A percentile compares a stretch with the other conserved stretches of the same genome.
Conservation (phyloP, 129 eudicot genomes). For the Artemisia argyi region DNA sequence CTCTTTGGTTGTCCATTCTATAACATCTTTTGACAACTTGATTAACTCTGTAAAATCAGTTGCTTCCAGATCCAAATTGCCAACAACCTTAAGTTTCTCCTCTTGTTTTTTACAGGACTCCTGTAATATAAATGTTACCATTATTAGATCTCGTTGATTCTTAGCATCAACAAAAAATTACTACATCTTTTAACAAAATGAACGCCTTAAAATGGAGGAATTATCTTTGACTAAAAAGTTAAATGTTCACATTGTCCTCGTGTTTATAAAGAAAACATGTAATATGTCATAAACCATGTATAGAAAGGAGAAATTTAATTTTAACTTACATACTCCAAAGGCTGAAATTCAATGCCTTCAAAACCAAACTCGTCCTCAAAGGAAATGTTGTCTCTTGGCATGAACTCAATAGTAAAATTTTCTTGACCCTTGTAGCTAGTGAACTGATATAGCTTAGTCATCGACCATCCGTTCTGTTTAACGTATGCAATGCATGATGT, state of each 20-base stretch:
- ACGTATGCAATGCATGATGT: neutral
- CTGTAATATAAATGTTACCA: neutral
- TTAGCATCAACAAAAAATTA: too few species aligned
- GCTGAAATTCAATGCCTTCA: slow-evolving; percentile 9
- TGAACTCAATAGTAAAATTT: neutral
- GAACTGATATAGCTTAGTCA: slow-evolving; percentile 5
- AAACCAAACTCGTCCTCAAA: neutral
- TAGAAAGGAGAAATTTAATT: too few species aligned
- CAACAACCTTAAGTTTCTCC: neutral
- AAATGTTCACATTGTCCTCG: too few species aligned
- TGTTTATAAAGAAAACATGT: too few species aligned
- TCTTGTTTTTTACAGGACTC: neutral
- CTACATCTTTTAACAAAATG: too few species aligned
- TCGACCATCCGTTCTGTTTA: neutral
- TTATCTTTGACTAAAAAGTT: too few species aligned
- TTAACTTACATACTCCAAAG: neutral
- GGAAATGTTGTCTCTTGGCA: neutral
- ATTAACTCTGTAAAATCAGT: slow-evolving; percentile 6
- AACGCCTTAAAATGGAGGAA: too few species aligned
- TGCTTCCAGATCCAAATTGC: neutral
- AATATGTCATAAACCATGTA: too few species aligned
- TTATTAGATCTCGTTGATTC: neutral
- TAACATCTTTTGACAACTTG: neutral
- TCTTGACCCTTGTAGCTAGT: neutral
- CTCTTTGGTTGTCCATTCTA: neutral